Evolutionary conservation across 257 asterid species (phyloP).

Genomic region (Solanum paucissectum): DNA sequence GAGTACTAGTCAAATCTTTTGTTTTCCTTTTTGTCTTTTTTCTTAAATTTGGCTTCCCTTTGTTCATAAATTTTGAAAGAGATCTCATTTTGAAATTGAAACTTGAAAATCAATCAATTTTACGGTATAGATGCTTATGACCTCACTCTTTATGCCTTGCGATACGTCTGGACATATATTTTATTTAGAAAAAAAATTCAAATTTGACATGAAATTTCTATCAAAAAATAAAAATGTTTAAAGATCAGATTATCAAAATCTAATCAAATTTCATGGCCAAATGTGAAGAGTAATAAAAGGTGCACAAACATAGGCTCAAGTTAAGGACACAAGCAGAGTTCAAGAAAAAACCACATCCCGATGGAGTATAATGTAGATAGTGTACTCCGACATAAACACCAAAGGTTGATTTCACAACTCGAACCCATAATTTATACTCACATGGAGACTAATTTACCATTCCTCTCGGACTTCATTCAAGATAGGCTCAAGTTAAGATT

Average conservation of each 20-base stretch:
- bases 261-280: neutral
- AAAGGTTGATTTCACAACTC: neutral
- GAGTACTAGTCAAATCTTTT: neutral
- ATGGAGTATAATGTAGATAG: neutral
- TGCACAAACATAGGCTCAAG: neutral
- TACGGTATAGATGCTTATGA: neutral
- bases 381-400: neutral
- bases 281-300: neutral
- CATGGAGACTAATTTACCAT: neutral
- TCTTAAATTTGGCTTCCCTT: no score
- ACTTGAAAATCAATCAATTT: no score
- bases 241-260: neutral
- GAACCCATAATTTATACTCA: neutral
- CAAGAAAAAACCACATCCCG: neutral
- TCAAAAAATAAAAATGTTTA: neutral
- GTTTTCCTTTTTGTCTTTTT: neutral
- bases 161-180: no score
- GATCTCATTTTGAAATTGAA: no score
- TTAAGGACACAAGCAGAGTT: neutral
- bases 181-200: no score
- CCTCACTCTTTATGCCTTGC: neutral
- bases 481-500: neutral
- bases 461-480: neutral
- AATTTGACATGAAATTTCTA: neutral
- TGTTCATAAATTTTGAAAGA: no score